phyloP scores from a whole-genome alignment of 768 basidiomycete species.

The Lactarius evosmus region DNA sequence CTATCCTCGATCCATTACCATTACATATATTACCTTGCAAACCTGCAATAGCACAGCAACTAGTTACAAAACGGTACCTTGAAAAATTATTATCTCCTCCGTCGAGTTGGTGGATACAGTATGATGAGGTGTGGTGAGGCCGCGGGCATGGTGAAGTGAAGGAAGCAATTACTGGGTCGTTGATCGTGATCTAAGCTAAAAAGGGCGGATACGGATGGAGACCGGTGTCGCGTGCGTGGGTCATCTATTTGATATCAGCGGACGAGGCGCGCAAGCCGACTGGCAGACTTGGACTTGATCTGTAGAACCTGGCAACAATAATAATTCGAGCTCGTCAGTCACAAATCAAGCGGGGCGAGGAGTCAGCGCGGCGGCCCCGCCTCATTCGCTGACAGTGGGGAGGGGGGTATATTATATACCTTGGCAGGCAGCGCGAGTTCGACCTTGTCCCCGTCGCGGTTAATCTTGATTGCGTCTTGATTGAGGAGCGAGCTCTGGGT shows the following conservation, averaged over 20 bases:
- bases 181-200: not conserved
- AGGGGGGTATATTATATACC: not conserved
- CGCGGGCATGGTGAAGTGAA: not conserved
- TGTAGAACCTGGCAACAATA: not conserved
- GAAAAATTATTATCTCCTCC: not conserved
- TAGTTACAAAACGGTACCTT: conserved; percentile 7
- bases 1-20: too few relatives aligned
- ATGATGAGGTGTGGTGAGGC: not conserved
- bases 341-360: not conserved
- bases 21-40: not conserved
- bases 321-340: not conserved
- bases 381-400: not conserved
- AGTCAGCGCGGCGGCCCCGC: not conserved
- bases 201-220: not conserved
- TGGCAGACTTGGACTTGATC: conserved; percentile 21
- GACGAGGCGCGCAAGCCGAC: conserved; percentile 11
- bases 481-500: conserved; percentile 7
- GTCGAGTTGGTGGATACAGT: not conserved
- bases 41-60: conserved; percentile 9
- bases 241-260: conserved; percentile 2
- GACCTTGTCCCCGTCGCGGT: not conserved
- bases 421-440: conserved; percentile 10
- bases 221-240: conserved; percentile 1
- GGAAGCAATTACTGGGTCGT: conserved; percentile 8
- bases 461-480: conserved; percentile 4